Evolutionary conservation across 2,329 filamentous ascomycete genomes (phyloP), one percentile per base, ranked within the genome.

Genomic region (Claviceps sp.): DNA sequence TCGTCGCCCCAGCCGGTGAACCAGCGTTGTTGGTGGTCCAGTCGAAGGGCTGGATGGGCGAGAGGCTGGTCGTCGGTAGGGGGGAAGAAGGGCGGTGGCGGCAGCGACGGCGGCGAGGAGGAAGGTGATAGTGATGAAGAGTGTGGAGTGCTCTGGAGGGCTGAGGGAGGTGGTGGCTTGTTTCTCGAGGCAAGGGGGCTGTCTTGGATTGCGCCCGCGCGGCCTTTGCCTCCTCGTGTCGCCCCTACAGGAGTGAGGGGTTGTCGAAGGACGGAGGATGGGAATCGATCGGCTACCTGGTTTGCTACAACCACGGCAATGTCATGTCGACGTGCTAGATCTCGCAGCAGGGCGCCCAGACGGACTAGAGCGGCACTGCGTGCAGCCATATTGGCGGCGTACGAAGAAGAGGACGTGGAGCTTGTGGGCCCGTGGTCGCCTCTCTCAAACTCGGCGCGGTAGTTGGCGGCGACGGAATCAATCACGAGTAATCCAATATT

Each of bases 381-480:
- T 40, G 82, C 81, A 26, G 85, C 87, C 73, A 97, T 82, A 56
- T 81, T 80, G 59, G 67, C 72, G 56, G 68, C 68, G 51, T 63
- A 65, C 23, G 52, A 52, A 50, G 65, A 65, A 47, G 71, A 11
- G 20, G 43, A 17, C 14, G 43, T 5, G 6, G 40, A 43, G 40
- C n/a, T 13, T 17, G 52, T 49, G 51, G 52, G 49, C 50, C 70
- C 69, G 55, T 34, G 9, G 9, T 11, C 29, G 29, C 70, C 68
- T 52, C 80, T 77, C 58, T 89, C 85, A 60, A 89, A 93, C 66
- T 97, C 91, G 48, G 88, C 90, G 56, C 93, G 85, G 67, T 93
- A 98, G 68, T 98, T 98, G 54, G 93, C 89, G 0, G 93, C 90
- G 29, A 98, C 85, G 5, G 87, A 95, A 70, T 98, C 93, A 36